Conservation (phyloP, 805 yeast species). For the Zygosaccharomyces rouxii region DNA sequence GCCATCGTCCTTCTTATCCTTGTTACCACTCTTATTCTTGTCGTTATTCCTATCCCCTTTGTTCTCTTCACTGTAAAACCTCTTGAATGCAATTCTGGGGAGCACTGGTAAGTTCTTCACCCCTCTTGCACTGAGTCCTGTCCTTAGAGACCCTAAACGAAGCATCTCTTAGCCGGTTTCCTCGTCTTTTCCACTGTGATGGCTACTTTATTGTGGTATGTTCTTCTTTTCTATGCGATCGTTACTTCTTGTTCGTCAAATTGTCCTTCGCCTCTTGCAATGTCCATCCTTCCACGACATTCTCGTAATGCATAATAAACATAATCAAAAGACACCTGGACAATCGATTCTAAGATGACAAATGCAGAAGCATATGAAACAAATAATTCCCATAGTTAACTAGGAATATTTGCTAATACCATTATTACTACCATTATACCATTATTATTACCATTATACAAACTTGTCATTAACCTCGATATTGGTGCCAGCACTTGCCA, state of each 20-base stretch:
- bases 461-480: no score
- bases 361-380: background rate
- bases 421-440: no score
- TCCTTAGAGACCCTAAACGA: background rate
- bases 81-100: background rate
- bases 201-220: background rate
- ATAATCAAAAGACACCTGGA: background rate
- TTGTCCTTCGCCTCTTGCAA: no score
- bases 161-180: background rate
- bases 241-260: no score
- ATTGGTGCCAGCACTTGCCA: no score
- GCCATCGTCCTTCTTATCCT: slow-evolving; percentile 16
- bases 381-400: no score
- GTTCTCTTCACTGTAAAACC: background rate
- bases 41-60: slow-evolving; percentile 1
- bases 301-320: background rate
- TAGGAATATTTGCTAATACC: no score
- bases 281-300: background rate
- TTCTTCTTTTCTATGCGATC: no score
- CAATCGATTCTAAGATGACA: background rate
- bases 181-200: background rate
- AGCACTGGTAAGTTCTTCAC: background rate
- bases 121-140: background rate
- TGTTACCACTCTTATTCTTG: slow-evolving; percentile 5
- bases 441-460: no score